Evolutionary conservation across 257 asterid genomes (phyloP), one percentile per base, ranked within the genome.

Genomic region (Fraxinus anomala): DNA sequence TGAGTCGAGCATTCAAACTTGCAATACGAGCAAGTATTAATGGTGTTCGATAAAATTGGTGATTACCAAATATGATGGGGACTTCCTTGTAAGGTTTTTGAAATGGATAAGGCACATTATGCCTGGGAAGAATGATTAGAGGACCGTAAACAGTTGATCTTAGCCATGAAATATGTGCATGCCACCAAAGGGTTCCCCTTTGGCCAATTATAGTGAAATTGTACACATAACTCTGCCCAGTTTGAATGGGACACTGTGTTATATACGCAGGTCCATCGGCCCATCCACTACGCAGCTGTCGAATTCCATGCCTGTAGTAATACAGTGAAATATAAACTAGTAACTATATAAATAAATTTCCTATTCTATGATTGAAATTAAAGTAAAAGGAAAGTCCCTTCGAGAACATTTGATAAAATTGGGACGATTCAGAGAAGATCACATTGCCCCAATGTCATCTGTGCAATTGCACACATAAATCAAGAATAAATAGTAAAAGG

Each of bases 111-210:
- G 67, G 30, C 30, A 59, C 67, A n/a, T 21, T 23, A 59, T 59
- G 67, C 28, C 21, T 23, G 31, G 67, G 67, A 21, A 59, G 30
- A 59, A 59, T 59, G 67, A 59, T 59, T 59, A 59, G 67, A 59
- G 67, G 67, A 59, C 67, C 67, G 21, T 59, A 8, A 23, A 59
- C 30, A 59, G 67, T 59, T 59, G 67, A 59, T 59, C 67, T 59
- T 59, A 59, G 67, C 67, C 67, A 59, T 21, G 67, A 59, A 59
- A 59, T 59, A 59, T 59, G 67, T n/a, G 67, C 67, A 10, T 59
- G 67, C 67, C 67, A 59, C 67, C 67, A 59, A 59, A 59, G 67
- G 31, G 67, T 59, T 59, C 67, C 67, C 13, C 67, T 59, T 59
- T 59, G 67, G 13, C 67, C 67, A 59, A 8, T 59, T 59, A 59